Percentiles rank a stretch among this genome's conserved stretches.
Evolutionary conservation across 371 early-diverging fungal genomes (phyloP).

Genomic region (Mucor sp.): DNA sequence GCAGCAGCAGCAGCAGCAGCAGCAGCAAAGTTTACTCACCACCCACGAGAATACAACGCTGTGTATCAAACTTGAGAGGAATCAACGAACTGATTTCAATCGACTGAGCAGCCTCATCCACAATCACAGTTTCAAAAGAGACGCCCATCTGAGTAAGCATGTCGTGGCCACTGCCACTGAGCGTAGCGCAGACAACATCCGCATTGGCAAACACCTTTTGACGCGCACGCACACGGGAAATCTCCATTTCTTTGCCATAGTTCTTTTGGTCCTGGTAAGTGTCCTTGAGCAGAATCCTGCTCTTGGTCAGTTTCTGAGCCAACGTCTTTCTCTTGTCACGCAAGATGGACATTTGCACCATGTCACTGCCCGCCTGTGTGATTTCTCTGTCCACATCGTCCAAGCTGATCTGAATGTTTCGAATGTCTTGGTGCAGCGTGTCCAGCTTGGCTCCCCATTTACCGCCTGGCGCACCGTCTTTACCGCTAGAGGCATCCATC

Average conservation of each 20-base stretch:
- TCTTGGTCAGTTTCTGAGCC: constrained; percentile 31
- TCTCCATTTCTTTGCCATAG: constrained; percentile 49
- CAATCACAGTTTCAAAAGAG: constrained; percentile 83
- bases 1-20: no score
- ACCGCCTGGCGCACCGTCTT: constrained; percentile 17
- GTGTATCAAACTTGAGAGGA: constrained; percentile 85
- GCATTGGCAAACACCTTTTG: constrained; percentile 72
- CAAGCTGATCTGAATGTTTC: constrained; percentile 48
- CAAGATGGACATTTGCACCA: constrained; percentile 23
- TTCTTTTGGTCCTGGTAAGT: constrained; percentile 48
- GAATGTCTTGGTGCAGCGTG: constrained; percentile 34
- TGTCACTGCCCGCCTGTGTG: constrained; percentile 34
- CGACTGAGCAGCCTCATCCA: constrained; percentile 98
- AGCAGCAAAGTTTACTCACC: constrained; percentile 43
- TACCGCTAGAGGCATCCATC: constrained; percentile 30
- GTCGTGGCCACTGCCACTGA: constrained; percentile 91
- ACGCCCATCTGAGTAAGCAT: constrained; percentile 63
- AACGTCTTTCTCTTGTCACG: constrained; percentile 34
- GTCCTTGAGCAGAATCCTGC: constrained; percentile 46
- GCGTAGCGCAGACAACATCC: constrained; percentile 80
- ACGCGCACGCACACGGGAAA: constrained; percentile 57
- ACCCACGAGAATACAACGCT: constrained; percentile 92
- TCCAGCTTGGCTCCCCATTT: constrained; percentile 31
- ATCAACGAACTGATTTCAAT: constrained; percentile 92
- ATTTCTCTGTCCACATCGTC: constrained; percentile 58